Base-by-base conservation (phyloP, 2,329 filamentous ascomycete species). In the Penicillium sp. region DNA sequence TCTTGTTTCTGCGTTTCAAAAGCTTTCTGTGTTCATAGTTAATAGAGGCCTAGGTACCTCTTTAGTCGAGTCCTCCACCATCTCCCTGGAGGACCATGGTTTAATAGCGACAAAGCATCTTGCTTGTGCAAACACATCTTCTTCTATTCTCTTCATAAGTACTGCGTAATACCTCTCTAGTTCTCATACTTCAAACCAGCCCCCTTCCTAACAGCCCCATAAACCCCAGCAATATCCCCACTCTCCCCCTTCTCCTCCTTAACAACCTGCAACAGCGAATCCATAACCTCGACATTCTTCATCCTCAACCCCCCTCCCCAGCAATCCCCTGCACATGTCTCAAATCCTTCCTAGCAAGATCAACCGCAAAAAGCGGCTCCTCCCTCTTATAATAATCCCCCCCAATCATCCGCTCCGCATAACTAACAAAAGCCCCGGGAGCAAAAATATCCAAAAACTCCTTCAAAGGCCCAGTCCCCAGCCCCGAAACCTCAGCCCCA, bases 141-240 rank as follows among this genome's bases (percentile, higher is more conserved):
- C 19, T 22, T 22, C 5, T 19, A 14, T 31, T 13, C 28, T 46
- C 19, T 22, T 22, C 5, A 22, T 22, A 22, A 5, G 3, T 5
- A 22, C 19, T 22, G 19, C 5, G 19, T 22, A 22, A 22, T 22
- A 22, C 19, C 31, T 46, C 31, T 46, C 50, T 77, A 69, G 57
- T 87, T 89, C 64, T 88, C 86, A 71, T 84, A 95, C 46, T 82
- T 78, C 60, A 95, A 69, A 0, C 89, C 89, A 25, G 80, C 81
- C 65, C 89, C 85, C 71, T 85, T 75, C 61, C 90, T 80, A 46
- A 87, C 83, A 2, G 85, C 86, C 0, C 90, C 90, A 72, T 95
- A 95, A 31, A 95, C 86, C 10, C 81, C 85, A 2, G 88, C 85
- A 66, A 95, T 81, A 69, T 95, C 91, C 0, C 89, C 89, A 57